These are phyloP conservation scores for Cytospora piceicola DNA, from an alignment of 2,329 filamentous ascomycete species.

Conservation along the genomic window DNA sequence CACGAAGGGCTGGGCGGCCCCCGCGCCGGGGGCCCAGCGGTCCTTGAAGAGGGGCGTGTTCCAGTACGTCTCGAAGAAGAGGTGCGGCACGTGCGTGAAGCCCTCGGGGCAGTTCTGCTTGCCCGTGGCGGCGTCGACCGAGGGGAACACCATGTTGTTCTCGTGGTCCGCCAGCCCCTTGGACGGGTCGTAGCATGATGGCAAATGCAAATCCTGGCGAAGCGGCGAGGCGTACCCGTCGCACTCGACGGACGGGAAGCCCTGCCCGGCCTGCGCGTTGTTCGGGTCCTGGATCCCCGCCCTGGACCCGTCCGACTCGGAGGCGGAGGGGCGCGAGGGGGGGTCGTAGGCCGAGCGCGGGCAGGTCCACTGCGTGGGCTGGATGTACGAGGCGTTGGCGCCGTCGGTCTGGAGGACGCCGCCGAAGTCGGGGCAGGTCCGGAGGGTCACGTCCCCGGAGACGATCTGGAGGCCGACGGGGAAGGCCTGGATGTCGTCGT, in stretches of 20 bases:
- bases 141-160: constrained; percentile 70
- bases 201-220: constrained; percentile 71
- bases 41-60: constrained; percentile 56
- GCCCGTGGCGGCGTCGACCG: constrained; percentile 42
- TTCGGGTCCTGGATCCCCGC: constrained; percentile 59
- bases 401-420: constrained; percentile 50
- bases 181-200: constrained; percentile 72
- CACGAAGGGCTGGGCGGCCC: constrained; percentile 66
- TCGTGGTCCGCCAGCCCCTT: constrained; percentile 62
- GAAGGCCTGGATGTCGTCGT: constrained; percentile 71
- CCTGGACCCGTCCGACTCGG: constrained; percentile 60
- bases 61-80: constrained; percentile 66
- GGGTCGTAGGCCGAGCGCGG: constrained; percentile 54
- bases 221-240: constrained; percentile 64
- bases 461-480: constrained; percentile 73
- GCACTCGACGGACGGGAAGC: constrained; percentile 74
- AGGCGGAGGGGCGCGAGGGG: constrained; percentile 57
- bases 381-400: constrained; percentile 54
- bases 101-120: constrained; percentile 59
- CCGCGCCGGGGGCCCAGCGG: constrained; percentile 58
- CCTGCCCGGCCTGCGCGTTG: constrained; percentile 60
- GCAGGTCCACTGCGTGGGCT: constrained; percentile 64
- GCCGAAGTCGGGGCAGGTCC: constrained; percentile 59
- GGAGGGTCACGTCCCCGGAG: constrained; percentile 63
- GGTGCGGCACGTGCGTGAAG: constrained; percentile 58